Evolutionary conservation across 768 basidiomycete species (phyloP).

Genomic region (Phaeotremella fagi): DNA sequence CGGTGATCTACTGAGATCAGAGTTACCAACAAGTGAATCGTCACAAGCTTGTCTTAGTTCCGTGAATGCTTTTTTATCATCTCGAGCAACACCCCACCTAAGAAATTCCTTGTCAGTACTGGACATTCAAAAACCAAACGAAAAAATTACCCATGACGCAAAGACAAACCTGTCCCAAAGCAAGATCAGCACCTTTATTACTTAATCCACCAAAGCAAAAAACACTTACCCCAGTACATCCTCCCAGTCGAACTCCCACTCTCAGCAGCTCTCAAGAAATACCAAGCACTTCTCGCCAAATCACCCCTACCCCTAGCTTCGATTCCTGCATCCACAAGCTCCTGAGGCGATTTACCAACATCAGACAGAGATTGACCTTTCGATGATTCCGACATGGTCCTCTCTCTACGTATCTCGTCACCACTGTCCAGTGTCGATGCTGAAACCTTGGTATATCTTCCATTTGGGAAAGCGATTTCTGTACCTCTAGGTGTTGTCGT

Average conservation of each 20-base stretch:
- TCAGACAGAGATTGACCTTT: neutral
- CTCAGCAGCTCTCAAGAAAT: conserved; percentile 46
- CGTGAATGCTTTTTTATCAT: conserved; percentile 39
- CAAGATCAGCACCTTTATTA: neutral
- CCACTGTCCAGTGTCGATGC: conserved; percentile 20
- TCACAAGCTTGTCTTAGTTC: conserved; percentile 42
- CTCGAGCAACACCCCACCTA: conserved; percentile 38
- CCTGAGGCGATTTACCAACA: conserved; percentile 21
- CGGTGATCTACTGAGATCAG: conserved; percentile 24
- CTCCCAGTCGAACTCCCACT: conserved; percentile 40
- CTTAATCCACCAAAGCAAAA: neutral
- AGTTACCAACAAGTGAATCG: conserved; percentile 21
- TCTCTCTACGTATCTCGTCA: conserved; percentile 4
- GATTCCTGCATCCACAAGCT: conserved; percentile 34
- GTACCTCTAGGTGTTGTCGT: conserved; percentile 11
- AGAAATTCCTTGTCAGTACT: neutral
- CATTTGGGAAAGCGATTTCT: conserved; percentile 29
- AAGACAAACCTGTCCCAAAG: conserved; percentile 26
- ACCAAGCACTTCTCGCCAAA: conserved; percentile 40
- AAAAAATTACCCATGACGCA: conserved; percentile 32
- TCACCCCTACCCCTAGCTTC: conserved; percentile 40
- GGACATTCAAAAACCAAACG: neutral
- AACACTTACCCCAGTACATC: conserved; percentile 44
- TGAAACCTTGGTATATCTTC: conserved; percentile 36
- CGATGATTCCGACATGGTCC: conserved; percentile 13